Evolutionary conservation across 2,329 filamentous ascomycete species (phyloP).

Genomic region (Botrytis tulipae): DNA sequence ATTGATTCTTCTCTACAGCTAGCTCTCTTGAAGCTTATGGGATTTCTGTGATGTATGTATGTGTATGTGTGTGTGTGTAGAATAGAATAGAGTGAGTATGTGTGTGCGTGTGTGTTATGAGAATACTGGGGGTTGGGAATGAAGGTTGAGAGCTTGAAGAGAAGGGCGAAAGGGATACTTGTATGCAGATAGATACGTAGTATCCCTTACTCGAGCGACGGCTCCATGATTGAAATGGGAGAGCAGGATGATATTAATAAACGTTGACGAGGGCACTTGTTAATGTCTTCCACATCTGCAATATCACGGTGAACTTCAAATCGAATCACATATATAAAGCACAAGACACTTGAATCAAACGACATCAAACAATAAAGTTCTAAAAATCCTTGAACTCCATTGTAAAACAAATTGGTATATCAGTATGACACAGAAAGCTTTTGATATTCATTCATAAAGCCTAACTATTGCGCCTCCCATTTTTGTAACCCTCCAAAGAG

Average conservation of each 20-base stretch:
- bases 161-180: neutral
- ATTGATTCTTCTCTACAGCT: too few relatives aligned
- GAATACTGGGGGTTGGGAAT: neutral
- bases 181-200: neutral
- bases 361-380: neutral
- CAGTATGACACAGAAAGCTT: conserved; percentile 20
- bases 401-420: conserved; percentile 19
- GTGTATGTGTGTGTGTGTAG: neutral
- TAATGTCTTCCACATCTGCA: neutral
- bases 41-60: neutral
- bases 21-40: too few relatives aligned
- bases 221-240: too few relatives aligned
- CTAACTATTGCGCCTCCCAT: conserved; percentile 20
- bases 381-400: conserved; percentile 5
- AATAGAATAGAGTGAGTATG: too few relatives aligned
- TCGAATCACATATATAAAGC: too few relatives aligned
- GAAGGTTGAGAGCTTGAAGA: neutral
- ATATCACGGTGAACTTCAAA: neutral
- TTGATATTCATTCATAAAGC: conserved; percentile 22
- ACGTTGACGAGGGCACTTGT: neutral
- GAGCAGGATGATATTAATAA: neutral
- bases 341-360: neutral
- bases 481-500: conserved; percentile 13
- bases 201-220: neutral
- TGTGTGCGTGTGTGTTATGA: neutral